phyloP scores from a whole-genome alignment of 2,329 filamentous ascomycete genomes.

The Paracoccidioides brasiliensis region DNA sequence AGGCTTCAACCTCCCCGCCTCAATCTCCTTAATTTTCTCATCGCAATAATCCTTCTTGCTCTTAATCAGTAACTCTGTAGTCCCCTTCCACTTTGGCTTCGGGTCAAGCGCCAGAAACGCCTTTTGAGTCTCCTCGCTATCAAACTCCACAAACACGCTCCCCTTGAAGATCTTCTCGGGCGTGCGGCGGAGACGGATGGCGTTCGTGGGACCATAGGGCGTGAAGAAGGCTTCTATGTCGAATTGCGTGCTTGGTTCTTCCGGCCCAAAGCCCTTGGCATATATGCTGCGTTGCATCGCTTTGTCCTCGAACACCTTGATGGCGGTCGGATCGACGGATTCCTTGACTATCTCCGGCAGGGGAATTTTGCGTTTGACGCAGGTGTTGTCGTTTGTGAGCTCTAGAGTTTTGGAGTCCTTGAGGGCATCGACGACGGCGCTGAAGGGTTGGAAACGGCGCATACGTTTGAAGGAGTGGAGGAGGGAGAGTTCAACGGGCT shows the following conservation, averaged over 20 bases:
- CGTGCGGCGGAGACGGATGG: conserved; percentile 73
- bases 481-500: conserved; percentile 58
- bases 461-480: conserved; percentile 90
- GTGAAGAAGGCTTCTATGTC: conserved; percentile 89
- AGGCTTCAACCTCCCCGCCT: conserved; percentile 54
- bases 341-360: conserved; percentile 41
- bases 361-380: conserved; percentile 62
- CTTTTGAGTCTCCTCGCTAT: conserved; percentile 61
- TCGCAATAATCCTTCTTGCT: conserved; percentile 77
- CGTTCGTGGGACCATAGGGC: conserved; percentile 63
- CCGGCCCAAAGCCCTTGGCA: conserved; percentile 84
- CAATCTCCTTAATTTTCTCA: conserved; percentile 61
- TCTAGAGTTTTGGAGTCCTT: conserved; percentile 62
- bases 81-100: conserved; percentile 70
- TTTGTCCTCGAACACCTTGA: conserved; percentile 48
- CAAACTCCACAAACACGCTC: conserved; percentile 90
- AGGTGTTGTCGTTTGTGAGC: conserved; percentile 59
- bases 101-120: conserved; percentile 69
- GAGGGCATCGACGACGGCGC: conserved; percentile 68
- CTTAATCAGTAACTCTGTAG: conserved; percentile 62
- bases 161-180: conserved; percentile 74
- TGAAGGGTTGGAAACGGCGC: conserved; percentile 83
- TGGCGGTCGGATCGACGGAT: conserved; percentile 42
- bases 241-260: conserved; percentile 73
- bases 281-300: conserved; percentile 68